phyloP scores from a whole-genome alignment of 2,329 filamentous ascomycete genomes.

The Iodosphaeria phyllophila region DNA sequence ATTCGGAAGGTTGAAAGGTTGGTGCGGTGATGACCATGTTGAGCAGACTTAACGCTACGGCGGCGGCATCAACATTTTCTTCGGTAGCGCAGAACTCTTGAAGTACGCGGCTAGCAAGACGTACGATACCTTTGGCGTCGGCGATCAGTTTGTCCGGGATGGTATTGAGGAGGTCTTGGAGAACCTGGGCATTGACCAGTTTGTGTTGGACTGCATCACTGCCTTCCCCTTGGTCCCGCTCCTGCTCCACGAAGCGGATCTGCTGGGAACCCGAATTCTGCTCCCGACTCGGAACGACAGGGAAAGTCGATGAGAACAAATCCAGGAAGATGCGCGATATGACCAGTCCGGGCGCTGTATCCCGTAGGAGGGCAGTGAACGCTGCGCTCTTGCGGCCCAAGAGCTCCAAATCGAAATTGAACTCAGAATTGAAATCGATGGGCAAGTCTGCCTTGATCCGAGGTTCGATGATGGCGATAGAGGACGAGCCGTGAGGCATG shows the following conservation, averaged over 20 bases:
- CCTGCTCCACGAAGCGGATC: conserved; percentile 12
- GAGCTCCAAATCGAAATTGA: conserved; percentile 22
- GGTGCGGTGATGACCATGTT: conserved; percentile 40
- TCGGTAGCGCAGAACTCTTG: conserved; percentile 21
- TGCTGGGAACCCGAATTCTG: conserved; percentile 6
- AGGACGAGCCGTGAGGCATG: conserved; percentile 20
- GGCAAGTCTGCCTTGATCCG: conserved; percentile 11
- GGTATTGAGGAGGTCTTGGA: conserved; percentile 45
- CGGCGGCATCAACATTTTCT: conserved; percentile 26
- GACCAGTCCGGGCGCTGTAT: conserved; percentile 33
- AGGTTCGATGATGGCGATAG: conserved; percentile 29
- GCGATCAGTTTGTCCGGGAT: conserved; percentile 44
- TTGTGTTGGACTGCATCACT: conserved; percentile 23
- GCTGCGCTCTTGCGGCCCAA: conserved; percentile 27
- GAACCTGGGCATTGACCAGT: conserved; percentile 40
- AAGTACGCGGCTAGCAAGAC: conserved; percentile 43
- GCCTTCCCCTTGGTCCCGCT: conserved; percentile 13
- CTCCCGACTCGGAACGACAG: too few relatives aligned
- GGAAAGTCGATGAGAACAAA: conserved; percentile 40
- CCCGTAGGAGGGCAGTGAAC: conserved; percentile 29
- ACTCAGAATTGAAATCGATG: too few relatives aligned
- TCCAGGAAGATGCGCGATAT: conserved; percentile 40
- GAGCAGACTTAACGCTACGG: conserved; percentile 39
- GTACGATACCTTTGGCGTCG: conserved; percentile 44
- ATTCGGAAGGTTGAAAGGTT: conserved; percentile 27